These are phyloP conservation scores for Inga leiocalycina DNA, from an alignment of 306 rosid genomes.

Conservation along the genomic window DNA sequence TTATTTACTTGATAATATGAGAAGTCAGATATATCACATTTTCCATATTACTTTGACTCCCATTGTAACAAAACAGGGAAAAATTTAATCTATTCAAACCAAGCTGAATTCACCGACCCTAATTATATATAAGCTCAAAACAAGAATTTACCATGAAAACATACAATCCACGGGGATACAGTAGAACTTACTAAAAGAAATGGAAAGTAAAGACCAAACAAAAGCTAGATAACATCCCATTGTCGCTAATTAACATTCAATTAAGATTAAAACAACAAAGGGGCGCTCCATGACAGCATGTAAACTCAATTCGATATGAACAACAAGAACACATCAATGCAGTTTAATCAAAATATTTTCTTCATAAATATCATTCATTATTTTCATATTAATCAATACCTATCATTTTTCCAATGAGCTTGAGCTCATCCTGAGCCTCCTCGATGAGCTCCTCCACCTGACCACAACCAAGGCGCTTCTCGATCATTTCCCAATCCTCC, in stretches of 20 bases:
- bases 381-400: conserved; percentile 42
- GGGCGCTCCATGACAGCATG: background rate
- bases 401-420: conserved; percentile 70
- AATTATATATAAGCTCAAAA: background rate
- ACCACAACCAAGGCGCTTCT: conserved; percentile 78
- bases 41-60: background rate
- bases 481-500: conserved; percentile 82
- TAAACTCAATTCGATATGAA: background rate
- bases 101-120: background rate
- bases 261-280: background rate
- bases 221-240: background rate
- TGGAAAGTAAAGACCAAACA: background rate
- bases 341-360: background rate
- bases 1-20: background rate
- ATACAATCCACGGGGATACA: background rate
- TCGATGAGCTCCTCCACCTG: conserved; percentile 98
- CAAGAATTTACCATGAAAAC: background rate
- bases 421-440: conserved; percentile 92
- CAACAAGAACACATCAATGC: background rate
- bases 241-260: background rate
- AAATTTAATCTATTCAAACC: background rate
- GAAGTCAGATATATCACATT: background rate
- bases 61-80: background rate
- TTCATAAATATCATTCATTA: background rate
- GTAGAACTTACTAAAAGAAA: background rate